Conservation (phyloP, 768 basidiomycete genomes). For the Guyanaporus albipodus region DNA sequence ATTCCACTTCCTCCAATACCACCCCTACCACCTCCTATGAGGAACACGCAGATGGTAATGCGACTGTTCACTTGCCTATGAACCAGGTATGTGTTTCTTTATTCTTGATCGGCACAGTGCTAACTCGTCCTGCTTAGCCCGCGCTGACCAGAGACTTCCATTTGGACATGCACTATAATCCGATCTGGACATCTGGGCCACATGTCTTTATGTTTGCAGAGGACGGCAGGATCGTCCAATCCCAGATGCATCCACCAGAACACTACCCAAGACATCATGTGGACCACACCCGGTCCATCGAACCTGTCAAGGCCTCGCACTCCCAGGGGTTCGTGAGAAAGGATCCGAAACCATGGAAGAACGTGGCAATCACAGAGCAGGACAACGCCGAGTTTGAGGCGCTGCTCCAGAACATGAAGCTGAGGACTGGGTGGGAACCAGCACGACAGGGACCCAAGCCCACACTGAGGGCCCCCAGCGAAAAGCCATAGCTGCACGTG, state of each 20-base stretch:
- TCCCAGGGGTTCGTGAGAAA: background rate
- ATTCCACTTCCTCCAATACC: no score
- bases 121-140: background rate
- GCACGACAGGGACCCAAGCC: no score
- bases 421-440: no score
- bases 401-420: no score
- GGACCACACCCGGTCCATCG: background rate
- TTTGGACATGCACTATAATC: constrained; percentile 42
- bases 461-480: no score
- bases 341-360: constrained; percentile 14
- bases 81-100: background rate
- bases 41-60: background rate
- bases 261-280: constrained; percentile 3
- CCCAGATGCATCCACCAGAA: background rate
- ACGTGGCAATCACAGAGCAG: constrained; percentile 14
- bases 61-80: background rate
- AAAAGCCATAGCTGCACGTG: no score
- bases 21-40: background rate
- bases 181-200: constrained; percentile 29
- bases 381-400: constrained; percentile 13
- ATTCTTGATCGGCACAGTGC: no score
- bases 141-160: constrained; percentile 39
- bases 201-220: constrained; percentile 11
- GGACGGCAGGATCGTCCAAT: constrained; percentile 8
- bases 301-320: background rate